These are phyloP conservation scores for Cladophialophora bantiana DNA, from an alignment of 2,329 filamentous ascomycete species.

Conservation along the genomic window DNA sequence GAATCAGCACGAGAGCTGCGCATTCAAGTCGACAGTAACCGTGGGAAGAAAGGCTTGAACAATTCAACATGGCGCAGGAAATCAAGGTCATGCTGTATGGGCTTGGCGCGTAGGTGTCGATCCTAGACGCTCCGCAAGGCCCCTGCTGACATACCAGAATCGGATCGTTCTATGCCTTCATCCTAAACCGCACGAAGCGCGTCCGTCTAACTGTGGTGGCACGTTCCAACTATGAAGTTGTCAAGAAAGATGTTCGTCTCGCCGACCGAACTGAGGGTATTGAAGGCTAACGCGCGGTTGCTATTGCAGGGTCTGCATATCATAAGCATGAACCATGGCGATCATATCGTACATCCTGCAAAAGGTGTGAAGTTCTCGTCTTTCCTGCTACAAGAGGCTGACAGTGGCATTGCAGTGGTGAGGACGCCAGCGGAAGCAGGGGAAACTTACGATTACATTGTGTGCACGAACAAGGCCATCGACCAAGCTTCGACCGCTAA, in stretches of 20 bases:
- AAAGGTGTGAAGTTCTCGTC: constrained; percentile 46
- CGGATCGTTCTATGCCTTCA: constrained; percentile 65
- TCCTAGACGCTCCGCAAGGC: neutral
- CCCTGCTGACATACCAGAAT: constrained; percentile 51
- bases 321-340: constrained; percentile 52
- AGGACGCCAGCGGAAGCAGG: constrained; percentile 47
- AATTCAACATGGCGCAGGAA: constrained; percentile 40
- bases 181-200: constrained; percentile 53
- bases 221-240: constrained; percentile 55
- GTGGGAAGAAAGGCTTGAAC: neutral
- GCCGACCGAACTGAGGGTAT: neutral
- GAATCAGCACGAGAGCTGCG: neutral
- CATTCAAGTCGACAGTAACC: neutral
- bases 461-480: constrained; percentile 53
- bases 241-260: constrained; percentile 47
- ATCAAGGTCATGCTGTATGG: constrained; percentile 60
- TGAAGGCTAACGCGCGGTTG: neutral
- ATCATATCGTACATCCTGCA: constrained; percentile 45
- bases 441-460: constrained; percentile 46
- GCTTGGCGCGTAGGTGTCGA: constrained; percentile 58
- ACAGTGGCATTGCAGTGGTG: constrained; percentile 44
- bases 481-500: constrained; percentile 50
- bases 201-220: constrained; percentile 54
- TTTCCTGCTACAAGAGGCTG: constrained; percentile 7
- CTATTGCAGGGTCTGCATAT: constrained; percentile 50